Conservation (phyloP, 129 eudicot genomes). For the Dittrichia graveolens region DNA sequence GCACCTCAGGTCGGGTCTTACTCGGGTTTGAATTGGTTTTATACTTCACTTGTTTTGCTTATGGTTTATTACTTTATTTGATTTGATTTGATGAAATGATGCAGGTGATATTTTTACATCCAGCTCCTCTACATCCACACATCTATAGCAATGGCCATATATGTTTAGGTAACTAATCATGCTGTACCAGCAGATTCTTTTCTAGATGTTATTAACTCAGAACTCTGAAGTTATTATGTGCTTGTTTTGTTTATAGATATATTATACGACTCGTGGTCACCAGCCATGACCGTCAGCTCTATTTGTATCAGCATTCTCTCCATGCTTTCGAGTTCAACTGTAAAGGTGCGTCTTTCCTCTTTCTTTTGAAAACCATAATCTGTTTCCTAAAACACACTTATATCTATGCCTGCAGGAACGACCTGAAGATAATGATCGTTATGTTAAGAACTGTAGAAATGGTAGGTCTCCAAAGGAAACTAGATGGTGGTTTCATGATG, state of each 20-base stretch:
- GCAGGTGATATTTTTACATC: conserved; percentile 90
- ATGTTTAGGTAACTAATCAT: conserved; percentile 66
- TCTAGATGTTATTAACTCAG: no score
- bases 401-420: conserved; percentile 52
- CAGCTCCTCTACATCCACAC: conserved; percentile 97
- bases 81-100: conserved; percentile 19
- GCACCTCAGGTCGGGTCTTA: conserved; percentile 81
- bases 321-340: conserved; percentile 92
- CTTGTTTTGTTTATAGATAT: conserved; percentile 51
- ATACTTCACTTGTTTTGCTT: background rate
- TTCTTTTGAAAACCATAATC: background rate
- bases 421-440: conserved; percentile 80
- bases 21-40: conserved; percentile 4
- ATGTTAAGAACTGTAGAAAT: conserved; percentile 71
- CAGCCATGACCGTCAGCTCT: conserved; percentile 98
- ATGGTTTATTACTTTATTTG: background rate
- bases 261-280: conserved; percentile 93
- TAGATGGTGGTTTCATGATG: conserved; percentile 92
- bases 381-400: background rate
- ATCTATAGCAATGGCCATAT: conserved; percentile 98
- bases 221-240: no score
- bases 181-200: no score
- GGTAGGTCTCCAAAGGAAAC: conserved; percentile 91
- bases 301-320: conserved; percentile 91
- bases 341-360: conserved; percentile 51